These are phyloP conservation scores for Pueraria montana DNA, from an alignment of 306 rosid genomes.

Conservation along the genomic window DNA sequence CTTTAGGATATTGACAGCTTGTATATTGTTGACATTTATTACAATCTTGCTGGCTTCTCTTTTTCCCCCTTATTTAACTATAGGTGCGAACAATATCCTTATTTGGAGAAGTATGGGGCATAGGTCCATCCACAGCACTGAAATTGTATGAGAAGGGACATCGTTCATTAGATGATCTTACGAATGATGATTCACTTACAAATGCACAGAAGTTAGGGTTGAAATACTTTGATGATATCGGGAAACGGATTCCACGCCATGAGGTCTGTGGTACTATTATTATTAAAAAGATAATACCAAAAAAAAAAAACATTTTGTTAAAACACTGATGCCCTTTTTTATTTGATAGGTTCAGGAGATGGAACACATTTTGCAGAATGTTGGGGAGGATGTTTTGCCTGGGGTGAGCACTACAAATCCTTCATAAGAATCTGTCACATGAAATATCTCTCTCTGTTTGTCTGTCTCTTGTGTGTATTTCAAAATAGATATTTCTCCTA, in stretches of 20 bases:
- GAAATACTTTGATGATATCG: constrained; percentile 90
- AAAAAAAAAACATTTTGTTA: neutral
- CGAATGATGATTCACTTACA: constrained; percentile 74
- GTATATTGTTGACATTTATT: constrained; percentile 32
- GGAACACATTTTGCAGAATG: constrained; percentile 78
- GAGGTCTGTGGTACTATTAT: constrained; percentile 63
- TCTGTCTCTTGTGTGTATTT: neutral
- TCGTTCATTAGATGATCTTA: constrained; percentile 80
- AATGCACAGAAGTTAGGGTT: constrained; percentile 87
- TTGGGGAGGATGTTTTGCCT: constrained; percentile 77
- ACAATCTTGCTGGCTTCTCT: constrained; percentile 9
- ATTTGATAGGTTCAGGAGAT: constrained; percentile 82
- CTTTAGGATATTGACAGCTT: neutral
- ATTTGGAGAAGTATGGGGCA: constrained; percentile 97
- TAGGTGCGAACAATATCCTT: constrained; percentile 84
- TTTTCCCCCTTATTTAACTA: constrained; percentile 32
- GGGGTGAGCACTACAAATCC: constrained; percentile 63
- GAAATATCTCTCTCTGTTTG: neutral
- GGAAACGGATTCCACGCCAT: constrained; percentile 81
- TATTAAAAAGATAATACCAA: neutral
- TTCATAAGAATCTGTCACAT: constrained; percentile 8
- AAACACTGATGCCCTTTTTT: constrained; percentile 33
- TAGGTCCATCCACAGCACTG: constrained; percentile 93
- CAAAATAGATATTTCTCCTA: neutral
- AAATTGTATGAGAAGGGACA: constrained; percentile 90